Evolutionary conservation across 768 basidiomycete genomes (phyloP), one percentile per base, ranked within the genome.

Genomic region (Sarcodon sp.): DNA sequence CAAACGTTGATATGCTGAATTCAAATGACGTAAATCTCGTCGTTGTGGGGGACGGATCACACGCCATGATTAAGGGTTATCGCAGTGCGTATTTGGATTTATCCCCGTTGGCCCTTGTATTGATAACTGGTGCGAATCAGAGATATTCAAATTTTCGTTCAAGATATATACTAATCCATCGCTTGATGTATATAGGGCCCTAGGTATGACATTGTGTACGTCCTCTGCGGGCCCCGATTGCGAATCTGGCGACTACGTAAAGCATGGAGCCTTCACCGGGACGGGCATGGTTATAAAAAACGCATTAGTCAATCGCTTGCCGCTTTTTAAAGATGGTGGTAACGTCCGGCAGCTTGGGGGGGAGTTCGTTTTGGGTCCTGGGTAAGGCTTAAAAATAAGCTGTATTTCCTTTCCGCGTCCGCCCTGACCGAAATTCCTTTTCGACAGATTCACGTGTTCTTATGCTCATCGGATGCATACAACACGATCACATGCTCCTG

Each of bases 391-490:
- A 12, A 11, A 15, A 16, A 16, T 2, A 5, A 41, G 27, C 7
- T 16, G 10, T 36, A 37, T 31, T 11, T 18, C 5, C 41, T 47
- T 15, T n/a, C 35, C 35, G 9, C n/a, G 44, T 36, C 33, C 9
- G 11, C 21, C n/a, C 33, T 18, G 6, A 35, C 45, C 15, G 21
- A 41, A n/a, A 50, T 45, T 9, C 10, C 8, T n/a, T n/a, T n/a
- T 34, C n/a, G 3, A 49, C 52, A 83, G 87, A 7, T 60, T 85
- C 53, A 71, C 68, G 8, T 86, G 82, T 54, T 64, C 72, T 6
- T 94, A 76, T 58, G 83, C 87, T 0, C 89, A 92, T 65, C 79
- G 90, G 6, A 96, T 96, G 91, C 79, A 74, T 43, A 79, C 67
- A 11, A 70, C 86, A 1, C 75, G 79, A 39, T 77, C 76, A 4